phyloP scores from a whole-genome alignment of 371 early-diverging fungal genomes.

The Mucor circinelloides region DNA sequence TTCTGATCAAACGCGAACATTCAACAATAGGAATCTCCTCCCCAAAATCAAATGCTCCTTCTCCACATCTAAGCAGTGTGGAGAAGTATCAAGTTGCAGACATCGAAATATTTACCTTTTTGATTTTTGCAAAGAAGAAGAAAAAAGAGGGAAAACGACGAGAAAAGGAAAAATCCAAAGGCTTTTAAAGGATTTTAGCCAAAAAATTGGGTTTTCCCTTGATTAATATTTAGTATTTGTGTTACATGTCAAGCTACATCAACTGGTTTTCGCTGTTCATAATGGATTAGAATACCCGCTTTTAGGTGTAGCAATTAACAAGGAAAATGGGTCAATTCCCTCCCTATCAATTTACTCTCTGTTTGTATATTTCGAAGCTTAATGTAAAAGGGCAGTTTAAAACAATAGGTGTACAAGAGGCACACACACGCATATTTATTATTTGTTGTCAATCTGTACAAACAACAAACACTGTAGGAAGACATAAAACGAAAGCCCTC shows the following conservation, averaged over 20 bases:
- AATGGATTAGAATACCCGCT: neutral
- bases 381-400: neutral
- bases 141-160: neutral
- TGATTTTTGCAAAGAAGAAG: neutral
- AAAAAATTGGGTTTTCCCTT: constrained; percentile 1
- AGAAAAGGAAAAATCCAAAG: neutral
- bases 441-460: neutral
- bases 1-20: neutral
- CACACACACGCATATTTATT: neutral
- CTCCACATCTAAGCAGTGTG: neutral
- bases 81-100: neutral
- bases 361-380: neutral
- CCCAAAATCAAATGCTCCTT: neutral
- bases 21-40: neutral
- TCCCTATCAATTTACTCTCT: neutral
- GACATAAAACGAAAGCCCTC: neutral
- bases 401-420: neutral
- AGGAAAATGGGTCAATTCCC: neutral
- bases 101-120: neutral
- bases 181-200: neutral
- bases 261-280: constrained; percentile 15
- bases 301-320: neutral
- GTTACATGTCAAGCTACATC: constrained; percentile 15
- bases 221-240: constrained; percentile 8
- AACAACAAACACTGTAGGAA: neutral